Conservation (phyloP, 163 green algal genomes). For the Chloromonas sp. region DNA sequence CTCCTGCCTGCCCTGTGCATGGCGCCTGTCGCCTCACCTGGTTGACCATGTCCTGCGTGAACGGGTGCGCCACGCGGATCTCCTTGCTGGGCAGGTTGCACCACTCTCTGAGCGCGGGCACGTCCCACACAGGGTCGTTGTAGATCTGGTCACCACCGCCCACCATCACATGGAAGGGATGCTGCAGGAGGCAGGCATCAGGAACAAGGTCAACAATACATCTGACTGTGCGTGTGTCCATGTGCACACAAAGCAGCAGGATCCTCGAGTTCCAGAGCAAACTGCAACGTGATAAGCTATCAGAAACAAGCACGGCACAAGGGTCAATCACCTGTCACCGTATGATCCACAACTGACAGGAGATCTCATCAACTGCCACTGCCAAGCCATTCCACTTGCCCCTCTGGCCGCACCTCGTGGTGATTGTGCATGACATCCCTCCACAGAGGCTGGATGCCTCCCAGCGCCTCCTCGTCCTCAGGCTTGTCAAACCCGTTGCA, state of each 20-base stretch:
- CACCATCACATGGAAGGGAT: conserved; percentile 31
- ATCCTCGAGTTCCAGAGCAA: too few species aligned
- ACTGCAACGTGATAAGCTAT: too few species aligned
- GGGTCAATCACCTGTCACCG: too few species aligned
- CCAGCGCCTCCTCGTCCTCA: conserved; percentile 1
- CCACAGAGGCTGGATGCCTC: conserved; percentile 40
- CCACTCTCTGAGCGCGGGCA: conserved; percentile 13
- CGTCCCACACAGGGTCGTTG: conserved; percentile 25
- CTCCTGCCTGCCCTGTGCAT: too few species aligned
- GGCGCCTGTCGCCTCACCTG: conserved; percentile 3
- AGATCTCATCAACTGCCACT: too few species aligned
- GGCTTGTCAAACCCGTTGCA: conserved; percentile 40
- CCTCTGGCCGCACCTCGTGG: neutral
- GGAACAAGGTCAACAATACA: too few species aligned
- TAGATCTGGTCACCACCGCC: conserved; percentile 42
- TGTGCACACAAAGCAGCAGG: too few species aligned
- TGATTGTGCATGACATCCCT: conserved; percentile 26
- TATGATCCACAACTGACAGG: too few species aligned
- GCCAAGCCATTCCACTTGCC: too few species aligned
- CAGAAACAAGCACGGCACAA: too few species aligned
- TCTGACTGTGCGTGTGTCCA: too few species aligned
- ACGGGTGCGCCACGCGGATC: conserved; percentile 7
- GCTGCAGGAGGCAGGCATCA: neutral
- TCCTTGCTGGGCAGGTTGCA: neutral
- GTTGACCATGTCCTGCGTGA: conserved; percentile 19